Conservation (phyloP, 148 eudicot genomes). For the Limonium bicolor region DNA sequence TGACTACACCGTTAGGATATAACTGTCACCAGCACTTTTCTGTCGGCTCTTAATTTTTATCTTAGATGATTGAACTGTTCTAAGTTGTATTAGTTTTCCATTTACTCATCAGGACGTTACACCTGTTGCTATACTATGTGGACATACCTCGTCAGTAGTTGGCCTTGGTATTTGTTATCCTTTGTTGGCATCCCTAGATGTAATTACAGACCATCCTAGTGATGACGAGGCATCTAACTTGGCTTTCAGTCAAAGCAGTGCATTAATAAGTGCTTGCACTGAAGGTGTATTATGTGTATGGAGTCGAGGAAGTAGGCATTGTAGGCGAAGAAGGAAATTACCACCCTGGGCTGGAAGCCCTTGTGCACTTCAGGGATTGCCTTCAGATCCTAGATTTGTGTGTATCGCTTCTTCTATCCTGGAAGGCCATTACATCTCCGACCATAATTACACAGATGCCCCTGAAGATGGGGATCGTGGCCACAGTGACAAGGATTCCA, state of each 20-base stretch:
- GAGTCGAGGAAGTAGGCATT: slow-evolving; percentile 88
- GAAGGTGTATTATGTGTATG: slow-evolving; percentile 93
- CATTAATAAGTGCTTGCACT: slow-evolving; percentile 74
- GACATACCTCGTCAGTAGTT: slow-evolving; percentile 78
- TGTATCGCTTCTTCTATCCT: slow-evolving; percentile 47
- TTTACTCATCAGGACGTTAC: slow-evolving; percentile 69
- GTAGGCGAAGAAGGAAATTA: slow-evolving; percentile 81
- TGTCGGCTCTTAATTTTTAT: too few species aligned
- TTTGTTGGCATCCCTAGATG: slow-evolving; percentile 32
- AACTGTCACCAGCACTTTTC: too few species aligned
- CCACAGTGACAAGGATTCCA: slow-evolving; percentile 20
- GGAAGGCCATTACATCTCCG: slow-evolving; percentile 22
- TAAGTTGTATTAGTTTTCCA: too few species aligned
- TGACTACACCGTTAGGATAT: too few species aligned
- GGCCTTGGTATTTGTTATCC: slow-evolving; percentile 77
- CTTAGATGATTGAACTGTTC: too few species aligned
- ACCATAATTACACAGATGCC: slow-evolving; percentile 26
- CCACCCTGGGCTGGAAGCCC: slow-evolving; percentile 97
- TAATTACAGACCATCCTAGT: slow-evolving; percentile 18
- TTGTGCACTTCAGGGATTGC: slow-evolving; percentile 39
- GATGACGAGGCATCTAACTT: slow-evolving; percentile 16
- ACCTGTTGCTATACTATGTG: slow-evolving; percentile 82
- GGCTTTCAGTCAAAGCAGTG: slow-evolving; percentile 30
- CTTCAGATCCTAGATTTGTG: slow-evolving; percentile 69
- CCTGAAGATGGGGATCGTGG: slow-evolving; percentile 26